Evolutionary conservation across 352 stramenopile genomes (phyloP).

Genomic region (Pythium guiyangense): DNA sequence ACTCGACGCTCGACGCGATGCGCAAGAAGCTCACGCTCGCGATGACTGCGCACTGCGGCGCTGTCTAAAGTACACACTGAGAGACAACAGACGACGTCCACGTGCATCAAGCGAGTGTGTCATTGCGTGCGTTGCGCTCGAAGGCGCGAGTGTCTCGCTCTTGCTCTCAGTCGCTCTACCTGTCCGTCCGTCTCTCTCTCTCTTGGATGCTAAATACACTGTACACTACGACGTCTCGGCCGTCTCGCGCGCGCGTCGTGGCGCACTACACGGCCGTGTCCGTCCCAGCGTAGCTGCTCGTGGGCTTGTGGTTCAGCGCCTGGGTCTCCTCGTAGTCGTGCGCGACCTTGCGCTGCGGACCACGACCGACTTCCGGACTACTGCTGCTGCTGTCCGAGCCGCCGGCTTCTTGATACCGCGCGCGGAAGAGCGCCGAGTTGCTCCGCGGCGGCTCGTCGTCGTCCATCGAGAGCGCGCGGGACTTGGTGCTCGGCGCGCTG

Average conservation of each 20-base stretch:
- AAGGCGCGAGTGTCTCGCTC: not conserved
- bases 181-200: not conserved
- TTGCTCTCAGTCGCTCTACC: not conserved
- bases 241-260: no score
- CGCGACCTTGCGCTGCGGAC: not conserved
- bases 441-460: slow-evolving; percentile 48
- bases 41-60: slow-evolving; percentile 33
- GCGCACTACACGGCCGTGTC: slow-evolving; percentile 2
- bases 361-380: not conserved
- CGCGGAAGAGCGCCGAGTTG: slow-evolving; percentile 35
- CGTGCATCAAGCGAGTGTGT: no score
- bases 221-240: not conserved
- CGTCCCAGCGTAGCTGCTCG: slow-evolving; percentile 5
- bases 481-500: slow-evolving; percentile 45
- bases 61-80: no score
- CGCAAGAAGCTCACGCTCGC: slow-evolving; percentile 56
- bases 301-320: not conserved
- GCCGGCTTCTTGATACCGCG: slow-evolving; percentile 19
- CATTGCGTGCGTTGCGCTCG: no score
- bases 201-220: slow-evolving; percentile 12
- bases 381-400: slow-evolving; percentile 14
- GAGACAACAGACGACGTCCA: no score
- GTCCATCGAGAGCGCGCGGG: slow-evolving; percentile 51
- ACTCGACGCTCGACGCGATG: slow-evolving; percentile 41
- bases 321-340: slow-evolving; percentile 1